Conservation (phyloP, 495 filamentous ascomycete species). For the Hyaloscypha hepaticicola region DNA sequence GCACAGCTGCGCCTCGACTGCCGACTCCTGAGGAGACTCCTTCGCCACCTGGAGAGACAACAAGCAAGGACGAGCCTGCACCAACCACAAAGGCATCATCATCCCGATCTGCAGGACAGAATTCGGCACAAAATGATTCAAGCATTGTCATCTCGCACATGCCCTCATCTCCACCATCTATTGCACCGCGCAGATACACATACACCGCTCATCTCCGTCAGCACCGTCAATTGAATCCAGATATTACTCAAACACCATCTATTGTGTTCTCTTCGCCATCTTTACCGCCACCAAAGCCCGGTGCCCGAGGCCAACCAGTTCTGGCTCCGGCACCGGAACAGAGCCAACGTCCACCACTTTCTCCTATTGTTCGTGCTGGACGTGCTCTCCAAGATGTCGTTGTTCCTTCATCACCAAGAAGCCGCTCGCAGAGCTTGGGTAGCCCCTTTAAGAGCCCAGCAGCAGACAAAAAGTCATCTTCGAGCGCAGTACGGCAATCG, state of each 20-base stretch:
- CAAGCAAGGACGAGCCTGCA: not conserved
- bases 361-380: slow-evolving; percentile 52
- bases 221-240: slow-evolving; percentile 23
- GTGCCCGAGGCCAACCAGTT: slow-evolving; percentile 28
- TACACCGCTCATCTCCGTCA: slow-evolving; percentile 32
- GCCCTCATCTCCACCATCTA: slow-evolving; percentile 30
- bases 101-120: not conserved
- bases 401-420: slow-evolving; percentile 50
- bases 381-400: slow-evolving; percentile 50
- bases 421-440: slow-evolving; percentile 43
- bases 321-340: slow-evolving; percentile 1
- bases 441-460: slow-evolving; percentile 52
- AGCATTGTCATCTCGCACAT: slow-evolving; percentile 20
- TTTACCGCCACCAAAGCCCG: slow-evolving; percentile 37
- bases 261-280: slow-evolving; percentile 36
- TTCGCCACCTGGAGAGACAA: slow-evolving; percentile 40
- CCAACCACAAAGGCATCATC: not conserved
- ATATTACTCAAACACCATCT: slow-evolving; percentile 31
- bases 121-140: not conserved
- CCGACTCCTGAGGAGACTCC: slow-evolving; percentile 56
- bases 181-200: slow-evolving; percentile 29
- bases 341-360: slow-evolving; percentile 42
- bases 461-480: slow-evolving; percentile 23
- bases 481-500: slow-evolving; percentile 10
- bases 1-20: slow-evolving; percentile 33